Evolutionary conservation across 108 stramenopile species (phyloP).

Genomic region (Cyclotella choctawhatcheeana): DNA sequence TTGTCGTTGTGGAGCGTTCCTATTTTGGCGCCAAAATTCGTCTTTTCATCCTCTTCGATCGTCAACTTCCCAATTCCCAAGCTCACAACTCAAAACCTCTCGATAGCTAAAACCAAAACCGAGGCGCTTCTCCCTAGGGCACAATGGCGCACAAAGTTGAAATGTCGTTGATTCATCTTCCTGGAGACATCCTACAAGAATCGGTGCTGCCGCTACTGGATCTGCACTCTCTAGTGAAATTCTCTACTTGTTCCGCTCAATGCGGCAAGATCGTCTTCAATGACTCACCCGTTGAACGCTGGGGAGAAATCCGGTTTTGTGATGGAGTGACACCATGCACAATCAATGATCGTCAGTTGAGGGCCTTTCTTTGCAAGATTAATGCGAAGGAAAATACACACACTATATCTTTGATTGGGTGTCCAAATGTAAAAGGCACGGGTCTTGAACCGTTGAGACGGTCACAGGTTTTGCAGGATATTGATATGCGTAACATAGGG

Average conservation of each 20-base stretch:
- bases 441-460: conserved; percentile 2
- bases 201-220: neutral
- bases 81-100: too few relatives aligned
- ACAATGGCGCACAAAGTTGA: neutral
- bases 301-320: neutral
- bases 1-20: too few relatives aligned
- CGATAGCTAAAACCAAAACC: too few relatives aligned
- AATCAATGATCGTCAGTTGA: conserved; percentile 6
- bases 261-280: neutral
- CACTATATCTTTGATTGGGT: conserved; percentile 4
- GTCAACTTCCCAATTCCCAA: too few relatives aligned
- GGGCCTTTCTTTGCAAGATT: neutral
- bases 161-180: neutral
- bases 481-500: conserved; percentile 7
- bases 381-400: conserved; percentile 18
- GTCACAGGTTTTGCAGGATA: conserved; percentile 13
- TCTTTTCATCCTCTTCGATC: too few relatives aligned
- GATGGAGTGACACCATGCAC: conserved; percentile 3
- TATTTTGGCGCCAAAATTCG: too few relatives aligned
- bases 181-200: conserved; percentile 10
- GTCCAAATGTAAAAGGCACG: neutral
- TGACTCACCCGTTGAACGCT: neutral
- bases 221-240: neutral
- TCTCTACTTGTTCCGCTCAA: neutral
- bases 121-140: too few relatives aligned